Conservation (phyloP, 495 filamentous ascomycete species). For the Trichoderma parareesei region DNA sequence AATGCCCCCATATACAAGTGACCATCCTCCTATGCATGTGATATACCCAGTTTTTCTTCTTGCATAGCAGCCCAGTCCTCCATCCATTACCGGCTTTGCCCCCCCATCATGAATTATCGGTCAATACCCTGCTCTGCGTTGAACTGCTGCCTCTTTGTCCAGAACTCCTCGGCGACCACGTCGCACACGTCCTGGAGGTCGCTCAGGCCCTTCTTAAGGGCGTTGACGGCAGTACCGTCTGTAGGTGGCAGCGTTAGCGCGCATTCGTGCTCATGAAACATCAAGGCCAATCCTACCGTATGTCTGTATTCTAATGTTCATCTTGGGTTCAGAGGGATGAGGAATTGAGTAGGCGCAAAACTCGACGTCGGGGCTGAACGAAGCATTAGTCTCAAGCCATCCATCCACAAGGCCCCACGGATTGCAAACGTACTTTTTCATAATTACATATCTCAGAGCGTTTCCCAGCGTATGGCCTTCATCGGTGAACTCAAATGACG, state of each 20-base stretch:
- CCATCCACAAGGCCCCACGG: background rate
- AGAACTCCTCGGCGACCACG: slow-evolving; percentile 81
- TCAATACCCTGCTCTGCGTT: slow-evolving; percentile 8
- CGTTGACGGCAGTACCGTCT: slow-evolving; percentile 77
- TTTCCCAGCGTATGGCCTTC: slow-evolving; percentile 97
- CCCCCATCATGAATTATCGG: background rate
- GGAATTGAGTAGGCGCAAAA: slow-evolving; percentile 98
- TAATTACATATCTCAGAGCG: slow-evolving; percentile 86
- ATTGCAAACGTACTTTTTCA: slow-evolving; percentile 74
- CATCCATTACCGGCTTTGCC: background rate
- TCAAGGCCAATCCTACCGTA: slow-evolving; percentile 53
- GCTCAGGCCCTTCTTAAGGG: slow-evolving; percentile 78
- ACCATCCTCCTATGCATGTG: background rate
- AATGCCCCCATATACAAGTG: slow-evolving; percentile 8
- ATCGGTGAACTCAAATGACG: slow-evolving; percentile 74
- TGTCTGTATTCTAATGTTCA: slow-evolving; percentile 96
- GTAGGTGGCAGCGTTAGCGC: background rate
- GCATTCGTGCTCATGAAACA: background rate
- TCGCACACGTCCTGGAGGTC: slow-evolving; percentile 88
- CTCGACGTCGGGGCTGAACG: slow-evolving; percentile 77
- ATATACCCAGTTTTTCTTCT: background rate
- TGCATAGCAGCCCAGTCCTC: background rate
- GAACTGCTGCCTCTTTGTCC: slow-evolving; percentile 19
- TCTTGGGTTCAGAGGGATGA: slow-evolving; percentile 89
- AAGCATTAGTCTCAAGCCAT: slow-evolving; percentile 2